Percentiles rank a stretch among this genome's conserved stretches.
These are phyloP conservation scores for Quercus wislizeni DNA, from an alignment of 306 rosid species.

Conservation along the genomic window DNA sequence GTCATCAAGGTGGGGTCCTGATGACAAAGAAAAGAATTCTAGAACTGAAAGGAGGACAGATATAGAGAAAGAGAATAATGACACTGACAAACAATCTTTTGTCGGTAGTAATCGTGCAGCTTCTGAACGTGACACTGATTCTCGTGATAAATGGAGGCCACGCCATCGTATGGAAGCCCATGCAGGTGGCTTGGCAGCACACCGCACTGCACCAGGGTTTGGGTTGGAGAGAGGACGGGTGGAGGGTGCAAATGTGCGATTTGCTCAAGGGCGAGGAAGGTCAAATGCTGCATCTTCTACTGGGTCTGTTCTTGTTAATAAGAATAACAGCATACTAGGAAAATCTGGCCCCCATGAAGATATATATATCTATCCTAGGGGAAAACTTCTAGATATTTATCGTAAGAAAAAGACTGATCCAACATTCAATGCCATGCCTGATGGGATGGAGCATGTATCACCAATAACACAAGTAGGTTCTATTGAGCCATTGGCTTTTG, in stretches of 20 bases:
- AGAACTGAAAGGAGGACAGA: constrained; percentile 58
- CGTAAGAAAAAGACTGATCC: constrained; percentile 47
- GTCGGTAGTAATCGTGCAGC: constrained; percentile 39
- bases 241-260: constrained; percentile 47
- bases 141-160: constrained; percentile 87
- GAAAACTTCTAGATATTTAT: constrained; percentile 72
- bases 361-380: constrained; percentile 60
- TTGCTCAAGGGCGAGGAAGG: constrained; percentile 73
- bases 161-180: constrained; percentile 70
- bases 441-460: constrained; percentile 45
- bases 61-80: constrained; percentile 51
- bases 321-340: constrained; percentile 35
- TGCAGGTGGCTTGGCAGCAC: constrained; percentile 50
- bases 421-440: constrained; percentile 36
- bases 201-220: constrained; percentile 80
- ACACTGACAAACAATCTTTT: constrained; percentile 48
- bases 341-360: constrained; percentile 34
- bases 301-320: constrained; percentile 38
- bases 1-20: constrained; percentile 89
- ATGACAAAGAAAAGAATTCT: constrained; percentile 70
- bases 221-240: constrained; percentile 65
- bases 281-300: constrained; percentile 34
- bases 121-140: constrained; percentile 62
- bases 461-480: constrained; percentile 40
- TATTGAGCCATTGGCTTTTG: constrained; percentile 58